A percentile compares a stretch with the other conserved stretches of the same genome.
phyloP scores from a whole-genome alignment of 2,329 filamentous ascomycete species.

The Talaromyces sp. region DNA sequence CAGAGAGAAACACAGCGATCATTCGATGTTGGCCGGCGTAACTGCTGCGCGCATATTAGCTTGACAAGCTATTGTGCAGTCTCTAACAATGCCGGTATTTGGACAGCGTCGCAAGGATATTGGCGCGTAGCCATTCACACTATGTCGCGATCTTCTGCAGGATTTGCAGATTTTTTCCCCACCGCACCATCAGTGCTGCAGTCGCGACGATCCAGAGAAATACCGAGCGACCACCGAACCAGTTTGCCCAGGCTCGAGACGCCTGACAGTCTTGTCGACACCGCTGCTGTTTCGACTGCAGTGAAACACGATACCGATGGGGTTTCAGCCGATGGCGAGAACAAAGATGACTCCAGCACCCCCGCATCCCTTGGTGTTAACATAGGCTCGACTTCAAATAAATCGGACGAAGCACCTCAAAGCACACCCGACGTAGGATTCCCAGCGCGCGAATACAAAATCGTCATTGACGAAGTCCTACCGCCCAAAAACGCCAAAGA shows the following conservation, averaged over 20 bases:
- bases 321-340: background rate
- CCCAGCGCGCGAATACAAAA: background rate
- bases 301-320: background rate
- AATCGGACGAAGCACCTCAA: background rate
- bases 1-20: background rate
- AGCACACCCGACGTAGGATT: background rate
- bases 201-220: slow-evolving; percentile 43
- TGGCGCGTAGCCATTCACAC: slow-evolving; percentile 33
- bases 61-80: background rate
- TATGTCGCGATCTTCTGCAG: slow-evolving; percentile 76
- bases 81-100: slow-evolving; percentile 6
- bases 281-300: slow-evolving; percentile 8
- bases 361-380: slow-evolving; percentile 10
- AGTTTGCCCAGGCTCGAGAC: slow-evolving; percentile 53
- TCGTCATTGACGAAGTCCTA: background rate
- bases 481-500: background rate
- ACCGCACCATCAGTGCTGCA: slow-evolving; percentile 63
- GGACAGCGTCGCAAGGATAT: slow-evolving; percentile 4
- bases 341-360: background rate
- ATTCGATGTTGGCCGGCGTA: background rate
- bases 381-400: background rate
- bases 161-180: slow-evolving; percentile 83
- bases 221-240: slow-evolving; percentile 41
- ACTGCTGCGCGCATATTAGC: background rate
- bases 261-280: slow-evolving; percentile 19